Evolutionary conservation across 345 rosid species (phyloP), one percentile per base, ranked within the genome.

Genomic region (Lepidium sativum): DNA sequence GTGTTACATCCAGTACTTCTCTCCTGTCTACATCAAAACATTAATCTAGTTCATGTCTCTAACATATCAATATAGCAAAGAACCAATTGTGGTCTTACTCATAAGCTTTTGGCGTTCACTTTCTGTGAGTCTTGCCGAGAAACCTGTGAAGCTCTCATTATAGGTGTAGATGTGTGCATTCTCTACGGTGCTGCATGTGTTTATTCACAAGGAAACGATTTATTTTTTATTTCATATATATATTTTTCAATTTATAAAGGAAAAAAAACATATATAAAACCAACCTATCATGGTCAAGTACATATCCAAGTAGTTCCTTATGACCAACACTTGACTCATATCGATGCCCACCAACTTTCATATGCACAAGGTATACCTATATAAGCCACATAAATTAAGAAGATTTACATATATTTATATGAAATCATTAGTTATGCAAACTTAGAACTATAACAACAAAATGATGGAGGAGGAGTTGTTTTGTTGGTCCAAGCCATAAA

Each of bases 291-390:
- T 55, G 15, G 32, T 67, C 72, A 21, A 67, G 72, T 37, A 67
- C 50, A 37, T 67, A 15, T 11, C 41, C 10, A 20, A 67, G 58
- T 67, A 67, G 56, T 43, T 67, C 33, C 18, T 57, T 47, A 49
- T 67, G 72, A 67, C 72, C 72, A 8, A 40, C 13, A 57, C 72
- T 67, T 47, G 65, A 67, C 31, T 55, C 72, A 17, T 37, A 67
- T 57, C 23, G 55, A 67, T 67, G 72, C 15, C 60, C 72, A 27
- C 65, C 72, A 38, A 58, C 16, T 56, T 57, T 56, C 71, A 67
- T 37, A 21, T 67, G 65, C 16, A 67, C 71, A 37, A 67, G 71
- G 40, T 57, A 67, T 67, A 58, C 17, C 71, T 67, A 48, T 23
- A 25, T 56, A 48, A 11, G 12, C 49, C 56, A 56, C 27, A 27